Percentiles rank a stretch among this genome's conserved stretches.
phyloP scores from a whole-genome alignment of 805 yeast genomes.

The Nakazawaea peltata region DNA sequence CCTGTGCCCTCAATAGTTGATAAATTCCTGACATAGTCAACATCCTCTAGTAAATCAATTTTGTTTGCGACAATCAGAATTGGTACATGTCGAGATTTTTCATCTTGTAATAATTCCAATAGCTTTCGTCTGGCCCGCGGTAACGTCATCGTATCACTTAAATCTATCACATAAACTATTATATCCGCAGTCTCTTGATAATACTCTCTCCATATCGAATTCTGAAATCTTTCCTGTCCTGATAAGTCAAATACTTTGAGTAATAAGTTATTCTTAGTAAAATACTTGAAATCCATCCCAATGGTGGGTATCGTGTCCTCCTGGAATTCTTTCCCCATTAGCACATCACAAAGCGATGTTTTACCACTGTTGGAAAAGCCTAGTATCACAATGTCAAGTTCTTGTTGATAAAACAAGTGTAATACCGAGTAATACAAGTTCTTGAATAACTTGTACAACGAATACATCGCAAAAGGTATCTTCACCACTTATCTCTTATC shows the following conservation, averaged over 20 bases:
- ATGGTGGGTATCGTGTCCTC: conserved; percentile 21
- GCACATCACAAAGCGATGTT: conserved; percentile 16
- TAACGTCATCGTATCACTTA: conserved; percentile 21
- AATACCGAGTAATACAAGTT: background rate
- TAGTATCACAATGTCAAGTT: conserved; percentile 18
- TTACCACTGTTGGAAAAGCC: conserved; percentile 25
- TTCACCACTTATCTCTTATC: no score
- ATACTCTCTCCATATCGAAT: conserved; percentile 15
- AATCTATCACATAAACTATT: conserved; percentile 20
- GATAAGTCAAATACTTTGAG: conserved; percentile 20
- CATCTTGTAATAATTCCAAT: conserved; percentile 14
- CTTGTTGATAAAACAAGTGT: conserved; percentile 4
- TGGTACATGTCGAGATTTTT: conserved; percentile 16
- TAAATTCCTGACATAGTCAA: conserved; percentile 10
- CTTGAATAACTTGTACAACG: no score
- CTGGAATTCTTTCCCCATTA: conserved; percentile 10
- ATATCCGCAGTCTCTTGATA: conserved; percentile 9
- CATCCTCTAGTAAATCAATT: conserved; percentile 17
- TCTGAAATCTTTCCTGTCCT: conserved; percentile 21
- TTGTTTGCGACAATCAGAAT: conserved; percentile 22
- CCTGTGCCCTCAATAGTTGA: no score
- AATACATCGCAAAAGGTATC: no score
- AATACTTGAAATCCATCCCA: conserved; percentile 5
- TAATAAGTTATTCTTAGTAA: conserved; percentile 8
- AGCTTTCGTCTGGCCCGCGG: conserved; percentile 15